Base-by-base conservation (phyloP, 768 basidiomycete species). In the Trametes elegans region DNA sequence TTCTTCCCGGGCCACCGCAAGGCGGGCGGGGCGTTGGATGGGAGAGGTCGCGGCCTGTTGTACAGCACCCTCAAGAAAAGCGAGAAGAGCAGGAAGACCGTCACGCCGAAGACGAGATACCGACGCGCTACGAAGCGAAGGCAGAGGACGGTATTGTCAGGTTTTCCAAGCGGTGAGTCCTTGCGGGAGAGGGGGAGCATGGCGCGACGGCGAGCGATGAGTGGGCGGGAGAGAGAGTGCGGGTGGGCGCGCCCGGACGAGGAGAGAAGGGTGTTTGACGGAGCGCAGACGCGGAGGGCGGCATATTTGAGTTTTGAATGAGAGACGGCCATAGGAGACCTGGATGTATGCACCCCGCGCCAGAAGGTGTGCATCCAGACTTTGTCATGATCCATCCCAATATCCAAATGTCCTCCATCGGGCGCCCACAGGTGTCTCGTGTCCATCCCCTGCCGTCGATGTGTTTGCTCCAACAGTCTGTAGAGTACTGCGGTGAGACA, bases 21-120 rank as follows among this genome's bases (percentile, higher is more conserved):
- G 1, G 24, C 32, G 19, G 14, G 13, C 7, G n/a, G 16, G 13
- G 35, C 46, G 16, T 43, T 28, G 38, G 9, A 36, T 9, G 11
- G 42, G 40, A 3, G 19, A 44, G 11, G 9, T 28, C 16, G 16
- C 16, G 35, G n/a, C 19, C 5, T 34, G 23, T 44, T 14, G 32
- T 48, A 53, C 11, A 58, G 34, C 14, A 31, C 41, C 36, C 57
- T 52, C 8, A 59, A 36, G 9, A 59, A 35, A 10, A 59, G 48
- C 1, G 52, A 32, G 13, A 52, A 43, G 35, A 53, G 19, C 26
- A 51, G 35, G 48, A 59, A 39, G 47, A 31, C 45, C 11, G 52
- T 40, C 7, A 59, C 13, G 29, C 45, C 41, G 24, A 53, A 35
- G 52, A 54, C 34, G 18, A 59, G 32, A 28, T 50, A 59, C 10